These are phyloP conservation scores for Gyrodon lividus DNA, from an alignment of 768 basidiomycete species.

Conservation along the genomic window DNA sequence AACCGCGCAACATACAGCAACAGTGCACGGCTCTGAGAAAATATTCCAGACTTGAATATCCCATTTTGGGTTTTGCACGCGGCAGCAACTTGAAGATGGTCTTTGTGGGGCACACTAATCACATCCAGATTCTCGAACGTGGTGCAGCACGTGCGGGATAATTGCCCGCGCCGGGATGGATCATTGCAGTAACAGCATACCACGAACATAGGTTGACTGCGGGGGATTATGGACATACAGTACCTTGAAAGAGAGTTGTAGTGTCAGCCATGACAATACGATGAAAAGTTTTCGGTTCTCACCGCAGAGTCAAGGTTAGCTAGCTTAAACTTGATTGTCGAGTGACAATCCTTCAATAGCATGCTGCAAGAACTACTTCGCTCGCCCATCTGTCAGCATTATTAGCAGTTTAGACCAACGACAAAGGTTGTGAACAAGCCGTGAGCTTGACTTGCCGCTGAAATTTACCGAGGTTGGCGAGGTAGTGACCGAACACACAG, in stretches of 20 bases:
- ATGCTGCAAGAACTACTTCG: not conserved
- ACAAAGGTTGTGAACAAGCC: not conserved
- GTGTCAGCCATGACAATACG: conserved; percentile 32
- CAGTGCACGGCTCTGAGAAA: conserved; percentile 42
- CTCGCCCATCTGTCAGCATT: not conserved
- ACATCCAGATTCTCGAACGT: too few relatives aligned
- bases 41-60: conserved; percentile 59
- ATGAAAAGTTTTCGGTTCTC: too few relatives aligned
- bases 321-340: too few relatives aligned
- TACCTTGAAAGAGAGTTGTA: too few relatives aligned
- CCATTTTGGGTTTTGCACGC: too few relatives aligned
- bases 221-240: too few relatives aligned
- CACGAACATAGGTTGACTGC: conserved; percentile 40
- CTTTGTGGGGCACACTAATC: conserved; percentile 28
- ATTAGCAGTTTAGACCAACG: not conserved
- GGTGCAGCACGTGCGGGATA: too few relatives aligned
- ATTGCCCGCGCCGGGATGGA: conserved; percentile 59
- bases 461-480: not conserved
- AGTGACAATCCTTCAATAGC: not conserved
- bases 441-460: too few relatives aligned
- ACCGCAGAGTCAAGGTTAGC: too few relatives aligned
- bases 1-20: not conserved
- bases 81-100: too few relatives aligned
- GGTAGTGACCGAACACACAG: too few relatives aligned
- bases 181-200: conserved; percentile 59